A percentile compares a stretch with the other conserved stretches of the same genome.
These are phyloP conservation scores for Salvia rosmarinus DNA, from an alignment of 257 asterid genomes.

Conservation along the genomic window DNA sequence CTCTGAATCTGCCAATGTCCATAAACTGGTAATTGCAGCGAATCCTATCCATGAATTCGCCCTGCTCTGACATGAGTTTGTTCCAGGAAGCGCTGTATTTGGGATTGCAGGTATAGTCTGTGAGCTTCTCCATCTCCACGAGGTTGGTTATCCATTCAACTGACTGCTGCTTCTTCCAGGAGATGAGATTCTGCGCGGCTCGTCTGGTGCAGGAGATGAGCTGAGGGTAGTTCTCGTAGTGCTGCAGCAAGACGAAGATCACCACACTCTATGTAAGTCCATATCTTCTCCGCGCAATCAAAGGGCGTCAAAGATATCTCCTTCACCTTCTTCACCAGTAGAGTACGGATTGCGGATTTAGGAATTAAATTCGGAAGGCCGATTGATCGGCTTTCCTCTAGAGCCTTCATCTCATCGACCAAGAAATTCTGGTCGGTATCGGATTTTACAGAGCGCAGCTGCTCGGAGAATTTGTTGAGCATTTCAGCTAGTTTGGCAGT, in stretches of 20 bases:
- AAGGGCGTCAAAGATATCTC: not conserved
- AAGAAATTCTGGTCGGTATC: no score
- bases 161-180: constrained; percentile 30
- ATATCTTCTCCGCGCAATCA: constrained; percentile 16
- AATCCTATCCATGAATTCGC: no score
- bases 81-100: constrained; percentile 28
- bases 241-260: no score
- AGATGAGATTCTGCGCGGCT: constrained; percentile 36
- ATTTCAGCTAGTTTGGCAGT: no score
- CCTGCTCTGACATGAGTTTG: no score
- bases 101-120: constrained; percentile 41
- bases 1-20: no score
- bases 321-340: constrained; percentile 35
- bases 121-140: constrained; percentile 43
- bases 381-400: no score
- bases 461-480: no score
- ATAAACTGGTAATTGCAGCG: no score
- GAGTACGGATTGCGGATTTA: constrained; percentile 18
- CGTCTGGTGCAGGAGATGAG: constrained; percentile 37
- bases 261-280: no score
- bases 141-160: constrained; percentile 37
- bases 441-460: no score
- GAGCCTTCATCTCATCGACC: no score
- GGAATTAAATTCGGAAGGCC: constrained; percentile 22
- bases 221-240: constrained; percentile 22